Percentiles rank a stretch among this genome's conserved stretches.
These are phyloP conservation scores for Fusarium tjaetaba DNA, from an alignment of 2,329 filamentous ascomycete species.

Conservation along the genomic window DNA sequence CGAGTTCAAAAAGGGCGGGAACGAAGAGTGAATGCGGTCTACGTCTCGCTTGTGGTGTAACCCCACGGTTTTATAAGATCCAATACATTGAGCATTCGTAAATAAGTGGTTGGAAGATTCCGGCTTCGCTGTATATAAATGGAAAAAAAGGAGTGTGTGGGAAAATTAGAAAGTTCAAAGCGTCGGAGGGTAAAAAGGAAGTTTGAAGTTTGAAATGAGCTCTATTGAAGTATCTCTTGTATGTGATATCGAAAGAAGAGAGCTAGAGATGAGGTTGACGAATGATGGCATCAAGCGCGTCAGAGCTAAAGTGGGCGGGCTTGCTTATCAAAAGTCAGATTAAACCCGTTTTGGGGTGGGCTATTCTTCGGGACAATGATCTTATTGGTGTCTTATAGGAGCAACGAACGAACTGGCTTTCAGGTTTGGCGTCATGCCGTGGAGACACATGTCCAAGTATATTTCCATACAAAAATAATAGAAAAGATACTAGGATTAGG, in stretches of 20 bases:
- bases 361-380: conserved; percentile 34
- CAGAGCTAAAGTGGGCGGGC: conserved; percentile 12
- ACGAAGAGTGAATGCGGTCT: background rate
- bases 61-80: conserved; percentile 20
- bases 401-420: conserved; percentile 16
- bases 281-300: conserved; percentile 32
- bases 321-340: conserved; percentile 19
- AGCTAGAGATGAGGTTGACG: conserved; percentile 14
- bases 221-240: background rate
- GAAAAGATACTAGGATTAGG: conserved; percentile 16
- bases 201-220: background rate
- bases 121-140: background rate
- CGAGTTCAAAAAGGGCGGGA: background rate
- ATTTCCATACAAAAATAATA: conserved; percentile 5
- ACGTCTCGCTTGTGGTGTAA: conserved; percentile 16
- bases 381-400: conserved; percentile 9
- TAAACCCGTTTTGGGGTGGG: conserved; percentile 22
- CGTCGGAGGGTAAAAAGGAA: background rate
- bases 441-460: conserved; percentile 19
- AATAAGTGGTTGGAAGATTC: background rate
- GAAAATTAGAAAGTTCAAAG: background rate
- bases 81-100: background rate
- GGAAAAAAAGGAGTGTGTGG: background rate
- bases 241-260: conserved; percentile 10
- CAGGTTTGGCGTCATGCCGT: conserved; percentile 35